Evolutionary conservation across 805 yeast genomes (phyloP).

Genomic region (Saturnispora ahearnii): DNA sequence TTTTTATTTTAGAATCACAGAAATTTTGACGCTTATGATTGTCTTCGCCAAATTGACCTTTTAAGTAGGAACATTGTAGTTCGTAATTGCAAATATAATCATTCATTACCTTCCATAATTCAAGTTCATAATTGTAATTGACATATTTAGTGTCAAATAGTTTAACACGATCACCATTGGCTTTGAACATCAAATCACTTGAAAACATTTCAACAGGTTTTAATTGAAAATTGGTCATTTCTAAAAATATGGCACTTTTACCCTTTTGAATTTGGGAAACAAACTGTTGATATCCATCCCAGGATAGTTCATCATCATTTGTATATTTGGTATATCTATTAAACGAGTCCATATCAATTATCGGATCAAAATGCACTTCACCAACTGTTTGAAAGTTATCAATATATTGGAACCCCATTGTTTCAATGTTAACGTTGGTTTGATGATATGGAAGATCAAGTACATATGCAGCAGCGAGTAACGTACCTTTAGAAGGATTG

Average conservation of each 20-base stretch:
- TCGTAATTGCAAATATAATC: constrained; percentile 26
- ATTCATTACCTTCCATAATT: constrained; percentile 26
- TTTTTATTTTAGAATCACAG: constrained; percentile 22
- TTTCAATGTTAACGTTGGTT: constrained; percentile 36
- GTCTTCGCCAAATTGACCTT: constrained; percentile 19
- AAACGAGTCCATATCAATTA: constrained; percentile 29
- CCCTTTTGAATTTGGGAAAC: constrained; percentile 20
- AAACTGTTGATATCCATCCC: constrained; percentile 16
- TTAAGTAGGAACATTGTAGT: constrained; percentile 22
- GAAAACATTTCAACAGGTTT: constrained; percentile 26
- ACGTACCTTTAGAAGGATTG: constrained; percentile 45
- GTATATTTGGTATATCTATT: constrained; percentile 19
- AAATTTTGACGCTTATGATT: constrained; percentile 15
- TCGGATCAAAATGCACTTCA: constrained; percentile 46
- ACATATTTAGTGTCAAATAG: constrained; percentile 21
- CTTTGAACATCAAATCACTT: constrained; percentile 22
- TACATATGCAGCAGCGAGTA: constrained; percentile 41
- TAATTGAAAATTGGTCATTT: constrained; percentile 27
- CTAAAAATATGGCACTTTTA: constrained; percentile 22
- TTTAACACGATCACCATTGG: constrained; percentile 26
- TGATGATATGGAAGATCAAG: constrained; percentile 36
- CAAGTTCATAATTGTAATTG: constrained; percentile 17
- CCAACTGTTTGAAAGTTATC: constrained; percentile 38
- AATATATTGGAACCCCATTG: constrained; percentile 37
- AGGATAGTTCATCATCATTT: constrained; percentile 13